Evolutionary conservation across 1,139 yeast genomes (phyloP).

Genomic region (Yamadazyma blattariae): DNA sequence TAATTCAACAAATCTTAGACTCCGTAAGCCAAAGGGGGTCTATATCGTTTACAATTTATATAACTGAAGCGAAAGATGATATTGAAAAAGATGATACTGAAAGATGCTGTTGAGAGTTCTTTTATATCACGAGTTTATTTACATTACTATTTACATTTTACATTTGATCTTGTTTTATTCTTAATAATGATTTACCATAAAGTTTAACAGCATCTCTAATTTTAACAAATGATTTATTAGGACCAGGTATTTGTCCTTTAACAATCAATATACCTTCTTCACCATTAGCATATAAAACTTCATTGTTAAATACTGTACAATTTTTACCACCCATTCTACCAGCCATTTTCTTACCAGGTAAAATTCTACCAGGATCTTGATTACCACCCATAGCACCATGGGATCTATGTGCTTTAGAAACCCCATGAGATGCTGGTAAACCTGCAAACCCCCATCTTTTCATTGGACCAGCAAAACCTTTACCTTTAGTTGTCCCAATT

Average conservation of each 20-base stretch:
- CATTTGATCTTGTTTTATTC: slow-evolving; percentile 12
- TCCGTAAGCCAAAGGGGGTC: too few species aligned
- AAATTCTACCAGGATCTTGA: slow-evolving; percentile 92
- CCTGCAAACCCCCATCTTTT: slow-evolving; percentile 93
- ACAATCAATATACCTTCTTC: slow-evolving; percentile 78
- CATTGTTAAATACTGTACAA: slow-evolving; percentile 72
- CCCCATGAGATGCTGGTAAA: slow-evolving; percentile 94
- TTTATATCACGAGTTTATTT: too few species aligned
- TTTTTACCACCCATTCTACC: slow-evolving; percentile 88
- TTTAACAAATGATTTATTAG: slow-evolving; percentile 71
- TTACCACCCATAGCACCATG: slow-evolving; percentile 98
- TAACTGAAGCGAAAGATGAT: too few species aligned
- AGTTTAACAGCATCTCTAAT: slow-evolving; percentile 68
- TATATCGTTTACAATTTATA: too few species aligned
- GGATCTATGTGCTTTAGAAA: slow-evolving; percentile 87
- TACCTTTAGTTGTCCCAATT: slow-evolving; percentile 81
- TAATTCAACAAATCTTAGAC: too few species aligned
- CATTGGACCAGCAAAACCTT: slow-evolving; percentile 99
- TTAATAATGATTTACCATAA: slow-evolving; percentile 34
- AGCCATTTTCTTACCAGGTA: slow-evolving; percentile 98
- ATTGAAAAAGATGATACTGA: too few species aligned
- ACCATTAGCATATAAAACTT: slow-evolving; percentile 76
- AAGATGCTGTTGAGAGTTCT: too few species aligned
- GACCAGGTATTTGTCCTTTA: slow-evolving; percentile 91
- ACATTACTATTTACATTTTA: background rate